phyloP scores from a whole-genome alignment of 169 alveolate genomes.

The Plasmodium gonderi region DNA sequence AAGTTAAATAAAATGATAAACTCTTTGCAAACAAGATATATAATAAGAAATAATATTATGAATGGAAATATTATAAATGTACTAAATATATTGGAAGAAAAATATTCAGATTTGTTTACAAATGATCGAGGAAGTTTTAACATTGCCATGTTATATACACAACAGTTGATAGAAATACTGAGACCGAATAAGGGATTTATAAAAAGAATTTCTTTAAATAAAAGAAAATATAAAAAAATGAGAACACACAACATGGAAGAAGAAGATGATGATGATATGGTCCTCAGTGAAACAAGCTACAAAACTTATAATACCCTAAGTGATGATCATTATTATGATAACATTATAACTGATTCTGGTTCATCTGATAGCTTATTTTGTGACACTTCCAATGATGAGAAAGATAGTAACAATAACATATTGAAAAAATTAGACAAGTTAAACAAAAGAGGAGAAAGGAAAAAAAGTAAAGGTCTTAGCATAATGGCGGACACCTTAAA shows the following conservation, averaged over 20 bases:
- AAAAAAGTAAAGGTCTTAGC: not conserved
- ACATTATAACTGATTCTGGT: conserved; percentile 40
- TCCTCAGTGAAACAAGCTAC: conserved; percentile 26
- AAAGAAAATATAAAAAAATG: conserved; percentile 20
- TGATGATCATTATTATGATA: conserved; percentile 65
- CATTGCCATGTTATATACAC: conserved; percentile 70
- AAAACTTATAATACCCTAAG: conserved; percentile 57
- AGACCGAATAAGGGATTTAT: conserved; percentile 54
- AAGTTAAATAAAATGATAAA: conserved; percentile 49
- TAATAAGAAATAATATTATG: conserved; percentile 33
- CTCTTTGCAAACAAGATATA: conserved; percentile 49
- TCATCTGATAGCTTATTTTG: conserved; percentile 71
- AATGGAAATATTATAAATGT: conserved; percentile 63
- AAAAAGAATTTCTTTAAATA: conserved; percentile 21
- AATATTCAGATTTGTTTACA: conserved; percentile 49
- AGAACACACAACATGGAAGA: not conserved
- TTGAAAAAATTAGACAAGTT: conserved; percentile 3
- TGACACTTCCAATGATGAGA: conserved; percentile 46
- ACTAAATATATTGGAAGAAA: conserved; percentile 54
- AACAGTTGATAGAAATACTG: conserved; percentile 67
- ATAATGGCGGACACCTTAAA: not conserved
- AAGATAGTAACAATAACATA: not conserved
- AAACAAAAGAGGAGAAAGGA: not conserved
- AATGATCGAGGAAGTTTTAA: conserved; percentile 30
- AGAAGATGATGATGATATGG: conserved; percentile 13